phyloP scores from a whole-genome alignment of 306 rosid species.

The Glycine latifolia region DNA sequence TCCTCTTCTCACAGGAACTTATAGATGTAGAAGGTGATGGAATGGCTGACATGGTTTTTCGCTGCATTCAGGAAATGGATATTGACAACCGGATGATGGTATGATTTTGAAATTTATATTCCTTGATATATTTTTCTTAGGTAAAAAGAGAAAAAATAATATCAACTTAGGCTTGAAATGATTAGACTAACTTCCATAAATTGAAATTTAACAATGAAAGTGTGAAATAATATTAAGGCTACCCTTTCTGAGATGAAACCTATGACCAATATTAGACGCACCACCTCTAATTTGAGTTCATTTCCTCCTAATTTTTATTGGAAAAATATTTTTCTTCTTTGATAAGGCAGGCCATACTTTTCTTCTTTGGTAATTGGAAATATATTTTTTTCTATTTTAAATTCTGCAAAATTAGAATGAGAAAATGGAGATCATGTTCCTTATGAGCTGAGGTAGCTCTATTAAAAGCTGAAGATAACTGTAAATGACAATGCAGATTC shows the following conservation, averaged over 20 bases:
- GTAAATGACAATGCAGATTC: not conserved
- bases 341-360: no score
- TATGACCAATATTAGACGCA: slow-evolving; percentile 12
- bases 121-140: slow-evolving; percentile 21
- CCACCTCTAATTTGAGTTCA: not conserved
- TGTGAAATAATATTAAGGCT: slow-evolving; percentile 17
- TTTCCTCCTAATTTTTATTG: no score
- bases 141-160: not conserved
- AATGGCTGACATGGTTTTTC: slow-evolving; percentile 99
- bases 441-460: not conserved
- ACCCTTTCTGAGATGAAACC: slow-evolving; percentile 34
- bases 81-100: slow-evolving; percentile 99
- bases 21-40: slow-evolving; percentile 99
- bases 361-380: no score
- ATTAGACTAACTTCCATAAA: slow-evolving; percentile 25
- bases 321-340: no score
- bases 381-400: no score
- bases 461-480: slow-evolving; percentile 16
- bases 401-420: not conserved
- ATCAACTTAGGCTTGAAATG: slow-evolving; percentile 37
- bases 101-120: slow-evolving; percentile 41
- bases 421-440: not conserved
- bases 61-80: slow-evolving; percentile 99
- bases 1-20: slow-evolving; percentile 73
- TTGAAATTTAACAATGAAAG: slow-evolving; percentile 24